These are phyloP conservation scores for Zygoascus ofunaensis DNA, from an alignment of 805 yeast genomes.

Conservation along the genomic window DNA sequence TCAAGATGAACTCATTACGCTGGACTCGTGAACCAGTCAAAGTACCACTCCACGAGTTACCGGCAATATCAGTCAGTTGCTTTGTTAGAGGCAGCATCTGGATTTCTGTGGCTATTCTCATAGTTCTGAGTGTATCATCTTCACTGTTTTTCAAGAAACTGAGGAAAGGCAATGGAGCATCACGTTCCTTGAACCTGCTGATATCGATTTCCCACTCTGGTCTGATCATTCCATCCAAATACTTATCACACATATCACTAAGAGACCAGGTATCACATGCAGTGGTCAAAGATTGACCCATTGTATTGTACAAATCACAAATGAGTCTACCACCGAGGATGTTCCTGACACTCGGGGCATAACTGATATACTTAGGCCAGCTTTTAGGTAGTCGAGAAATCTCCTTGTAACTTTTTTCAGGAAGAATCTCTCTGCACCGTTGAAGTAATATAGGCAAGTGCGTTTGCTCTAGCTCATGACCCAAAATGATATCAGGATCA, in stretches of 20 bases:
- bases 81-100: conserved; percentile 85
- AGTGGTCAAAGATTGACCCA: conserved; percentile 85
- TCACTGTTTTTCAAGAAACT: conserved; percentile 65
- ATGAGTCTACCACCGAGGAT: conserved; percentile 76
- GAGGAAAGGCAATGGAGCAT: conserved; percentile 55
- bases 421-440: conserved; percentile 61
- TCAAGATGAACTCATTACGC: conserved; percentile 82
- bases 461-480: conserved; percentile 75
- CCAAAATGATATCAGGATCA: conserved; percentile 88
- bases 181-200: conserved; percentile 41
- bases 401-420: conserved; percentile 36
- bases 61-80: conserved; percentile 87
- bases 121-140: conserved; percentile 56
- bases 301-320: conserved; percentile 88
- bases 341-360: conserved; percentile 32
- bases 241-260: conserved; percentile 79
- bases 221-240: conserved; percentile 51
- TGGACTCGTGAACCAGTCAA: conserved; percentile 93
- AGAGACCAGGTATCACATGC: conserved; percentile 94
- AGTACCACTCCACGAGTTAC: conserved; percentile 95
- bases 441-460: conserved; percentile 73
- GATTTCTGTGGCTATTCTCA: conserved; percentile 68
- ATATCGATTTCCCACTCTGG: conserved; percentile 68
- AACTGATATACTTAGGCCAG: conserved; percentile 54
- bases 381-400: conserved; percentile 70